Evolutionary conservation across 768 basidiomycete genomes (phyloP), one percentile per base, ranked within the genome.

Genomic region (Pleurotus pulmonarius): DNA sequence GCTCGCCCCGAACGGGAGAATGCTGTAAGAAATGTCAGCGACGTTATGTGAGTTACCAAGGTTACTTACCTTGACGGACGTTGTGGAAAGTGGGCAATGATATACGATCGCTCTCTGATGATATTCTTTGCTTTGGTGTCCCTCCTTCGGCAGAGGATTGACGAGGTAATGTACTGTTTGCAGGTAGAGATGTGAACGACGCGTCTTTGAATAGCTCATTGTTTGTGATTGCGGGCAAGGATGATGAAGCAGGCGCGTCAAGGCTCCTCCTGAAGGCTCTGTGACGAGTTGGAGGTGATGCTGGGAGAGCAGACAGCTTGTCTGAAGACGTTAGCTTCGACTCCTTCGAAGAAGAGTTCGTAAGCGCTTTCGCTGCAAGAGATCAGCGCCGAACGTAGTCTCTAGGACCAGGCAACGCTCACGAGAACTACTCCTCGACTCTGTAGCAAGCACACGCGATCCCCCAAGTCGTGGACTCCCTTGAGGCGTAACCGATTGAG

Each of bases 91-190:
- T 65, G 20, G 74, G 75, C 38, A 71, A 64, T 18, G 76, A 78
- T 12, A 63, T 64, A 22, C 75, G 69, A 49, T 83, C 83, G 58
- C 77, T 81, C 26, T 87, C 85, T 16, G 82, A 81, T 0, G 81
- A 82, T 37, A 82, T 75, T 40, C 80, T 77, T 58, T 81, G 81
- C 38, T 67, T 73, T 3, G 83, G 75, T 2, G 77, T 79, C 5
- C 75, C 77, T 51, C 69, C 75, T 15, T 73, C 73, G 0, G 64
- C 58, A 2, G 77, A 75, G 5, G 63, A 68, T 13, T 61, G 56
- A 26, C 56, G 66, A 25, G 64, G 63, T 18, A 57, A 39, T 7
- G 64, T 61, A 25, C 18, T 58, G 9, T 45, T 46, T 5, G 45
- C 26, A 3, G 41, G 45, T 2, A 38, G 26, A 4, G 45, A 46